Percentiles rank a stretch among this genome's conserved stretches.
Evolutionary conservation across 345 rosid species (phyloP).

Genomic region (Boechera retrofracta): DNA sequence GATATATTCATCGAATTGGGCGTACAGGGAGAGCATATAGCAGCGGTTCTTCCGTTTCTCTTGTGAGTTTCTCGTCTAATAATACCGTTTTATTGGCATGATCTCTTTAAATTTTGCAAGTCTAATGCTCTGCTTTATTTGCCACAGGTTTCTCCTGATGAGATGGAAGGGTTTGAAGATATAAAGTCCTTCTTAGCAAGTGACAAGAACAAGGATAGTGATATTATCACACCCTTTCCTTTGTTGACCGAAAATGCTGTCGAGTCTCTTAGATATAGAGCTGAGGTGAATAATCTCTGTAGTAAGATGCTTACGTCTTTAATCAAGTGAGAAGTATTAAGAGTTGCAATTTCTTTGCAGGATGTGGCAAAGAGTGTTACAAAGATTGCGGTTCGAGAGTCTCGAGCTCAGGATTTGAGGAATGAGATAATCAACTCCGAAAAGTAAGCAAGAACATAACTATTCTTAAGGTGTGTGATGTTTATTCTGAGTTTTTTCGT

Average conservation of each 20-base stretch:
- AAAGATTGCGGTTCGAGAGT: conserved; percentile 75
- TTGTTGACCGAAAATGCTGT: conserved; percentile 77
- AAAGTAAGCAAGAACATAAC: conserved; percentile 60
- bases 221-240: conserved; percentile 64
- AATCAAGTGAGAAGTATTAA: conserved; percentile 6
- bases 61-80: conserved; percentile 57
- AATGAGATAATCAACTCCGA: conserved; percentile 90
- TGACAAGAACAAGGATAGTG: conserved; percentile 55
- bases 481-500: not conserved
- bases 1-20: conserved; percentile 93
- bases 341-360: conserved; percentile 47
- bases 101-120: not conserved
- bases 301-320: conserved; percentile 4
- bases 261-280: conserved; percentile 86
- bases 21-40: conserved; percentile 91
- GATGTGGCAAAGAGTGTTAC: conserved; percentile 95
- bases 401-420: conserved; percentile 91
- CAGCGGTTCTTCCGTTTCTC: conserved; percentile 73
- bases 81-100: not conserved
- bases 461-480: not conserved
- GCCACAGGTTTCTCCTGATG: conserved; percentile 77
- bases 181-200: conserved; percentile 71
- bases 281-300: conserved; percentile 64
- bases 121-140: conserved; percentile 26
- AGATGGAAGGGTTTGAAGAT: conserved; percentile 80